Evolutionary conservation across 805 yeast genomes (phyloP).

Genomic region (Blastobotrys chiropterorum): DNA sequence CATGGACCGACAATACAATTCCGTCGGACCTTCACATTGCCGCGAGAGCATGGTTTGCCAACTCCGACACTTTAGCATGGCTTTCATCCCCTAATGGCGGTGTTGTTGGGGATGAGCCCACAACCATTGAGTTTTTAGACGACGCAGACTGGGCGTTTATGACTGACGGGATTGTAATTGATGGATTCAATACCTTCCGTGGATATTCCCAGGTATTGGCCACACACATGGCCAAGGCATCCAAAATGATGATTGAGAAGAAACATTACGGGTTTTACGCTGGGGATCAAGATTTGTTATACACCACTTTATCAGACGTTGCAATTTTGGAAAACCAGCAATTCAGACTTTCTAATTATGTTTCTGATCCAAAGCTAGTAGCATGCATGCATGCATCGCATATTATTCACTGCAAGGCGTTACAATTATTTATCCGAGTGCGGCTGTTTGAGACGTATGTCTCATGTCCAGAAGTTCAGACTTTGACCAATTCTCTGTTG

Average conservation of each 20-base stretch:
- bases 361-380: slow-evolving; percentile 1
- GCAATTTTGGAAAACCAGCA: slow-evolving; percentile 6
- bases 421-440: slow-evolving; percentile 11
- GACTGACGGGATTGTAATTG: slow-evolving; percentile 12
- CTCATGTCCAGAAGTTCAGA: slow-evolving; percentile 4
- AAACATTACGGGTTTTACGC: not conserved
- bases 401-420: slow-evolving; percentile 10
- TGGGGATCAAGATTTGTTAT: not conserved
- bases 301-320: slow-evolving; percentile 2
- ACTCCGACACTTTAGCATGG: slow-evolving; percentile 18
- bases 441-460: slow-evolving; percentile 5
- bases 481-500: not conserved
- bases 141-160: slow-evolving; percentile 8
- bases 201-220: slow-evolving; percentile 14
- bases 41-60: slow-evolving; percentile 15
- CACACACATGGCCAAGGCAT: slow-evolving; percentile 9
- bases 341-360: slow-evolving; percentile 3
- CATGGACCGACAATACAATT: not conserved
- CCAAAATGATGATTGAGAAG: slow-evolving; percentile 1
- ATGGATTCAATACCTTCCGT: slow-evolving; percentile 16
- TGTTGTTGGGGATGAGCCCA: slow-evolving; percentile 7
- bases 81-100: slow-evolving; percentile 18
- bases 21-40: slow-evolving; percentile 9
- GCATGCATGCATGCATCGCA: slow-evolving; percentile 12
- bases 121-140: slow-evolving; percentile 9